Base-by-base conservation (phyloP, 2,329 filamentous ascomycete genomes). In the Daldinia eschscholtzii region DNA sequence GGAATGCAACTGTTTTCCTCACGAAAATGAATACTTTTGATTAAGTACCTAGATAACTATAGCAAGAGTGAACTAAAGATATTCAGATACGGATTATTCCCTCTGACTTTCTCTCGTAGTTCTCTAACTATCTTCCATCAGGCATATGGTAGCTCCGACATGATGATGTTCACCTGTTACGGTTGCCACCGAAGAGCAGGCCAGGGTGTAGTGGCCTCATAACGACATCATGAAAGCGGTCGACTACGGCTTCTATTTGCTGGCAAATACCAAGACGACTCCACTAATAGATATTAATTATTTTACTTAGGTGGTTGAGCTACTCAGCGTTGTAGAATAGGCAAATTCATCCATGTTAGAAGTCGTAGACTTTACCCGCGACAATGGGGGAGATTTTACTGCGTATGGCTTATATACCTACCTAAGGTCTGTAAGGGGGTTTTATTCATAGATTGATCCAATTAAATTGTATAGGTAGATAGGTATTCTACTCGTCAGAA, bases 321-420 rank as follows among this genome's bases (percentile, higher is more conserved):
- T 42, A 33, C 44, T 58, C 55, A 48, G n/a, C 53, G 53, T 61
- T 61, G 41, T 52, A 41, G 30, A 57, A 53, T n/a, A 60, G 48
- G 37, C 41, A 37, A 56, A 68, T 69, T 69, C 67, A 71, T 60
- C 65, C 69, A 67, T 64, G 50, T 33, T 33, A 20, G 56, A 42
- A 13, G 30, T 33, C 23, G 12, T 57, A 13, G 50, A 66, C 58
- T 71, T 63, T 60, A 60, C 39, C 18, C 55, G 42, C n/a, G 60
- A 61, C 41, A 60, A n/a, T n/a, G 56, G 52, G 57, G 59, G 68
- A 48, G 50, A 18, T n/a, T 12, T 44, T 62, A 35, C 26, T 48
- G 15, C 20, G 13, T 26, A 44, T 7, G 33, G 53, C n/a, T 18
- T 37, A 39, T 9, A 18, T 18, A 50, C 26, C 26, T 35, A 23